Percentiles rank a stretch among this genome's conserved stretches.
Conservation (phyloP, 2,329 filamentous ascomycete genomes). For the Zarea fungicola region DNA sequence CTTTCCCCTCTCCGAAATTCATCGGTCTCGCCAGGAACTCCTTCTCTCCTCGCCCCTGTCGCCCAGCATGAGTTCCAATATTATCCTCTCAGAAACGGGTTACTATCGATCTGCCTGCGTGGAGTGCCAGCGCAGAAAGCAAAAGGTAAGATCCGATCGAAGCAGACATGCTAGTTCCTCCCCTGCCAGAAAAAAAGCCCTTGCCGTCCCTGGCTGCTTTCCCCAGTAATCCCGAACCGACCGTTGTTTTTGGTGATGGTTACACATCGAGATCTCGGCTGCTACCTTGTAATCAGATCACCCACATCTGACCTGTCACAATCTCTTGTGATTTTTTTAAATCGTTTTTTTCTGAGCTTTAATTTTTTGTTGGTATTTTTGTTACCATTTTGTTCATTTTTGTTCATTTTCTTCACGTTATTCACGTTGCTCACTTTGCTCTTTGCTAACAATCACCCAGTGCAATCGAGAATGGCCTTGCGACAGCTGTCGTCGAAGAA, state of each 20-base stretch:
- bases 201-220: too few relatives aligned
- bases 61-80: constrained; percentile 13
- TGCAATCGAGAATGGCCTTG: constrained; percentile 30
- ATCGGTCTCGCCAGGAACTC: constrained; percentile 7
- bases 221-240: too few relatives aligned
- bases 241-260: too few relatives aligned
- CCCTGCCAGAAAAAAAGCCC: not conserved
- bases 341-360: too few relatives aligned
- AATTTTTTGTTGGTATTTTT: too few relatives aligned
- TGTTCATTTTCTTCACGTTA: not conserved
- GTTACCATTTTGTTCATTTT: too few relatives aligned
- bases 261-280: too few relatives aligned
- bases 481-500: constrained; percentile 27
- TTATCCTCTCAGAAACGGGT: constrained; percentile 12
- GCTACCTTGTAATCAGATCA: too few relatives aligned
- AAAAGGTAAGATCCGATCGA: constrained; percentile 26
- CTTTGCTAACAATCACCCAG: constrained; percentile 14
- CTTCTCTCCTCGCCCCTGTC: not conserved
- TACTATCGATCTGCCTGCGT: constrained; percentile 34
- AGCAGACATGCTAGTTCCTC: not conserved
- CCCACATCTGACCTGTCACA: too few relatives aligned
- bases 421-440: not conserved
- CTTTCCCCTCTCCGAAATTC: constrained; percentile 8
- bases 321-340: too few relatives aligned
- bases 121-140: constrained; percentile 37